Base-by-base conservation (phyloP, 2,329 filamentous ascomycete species). In the Botrytis medusae region DNA sequence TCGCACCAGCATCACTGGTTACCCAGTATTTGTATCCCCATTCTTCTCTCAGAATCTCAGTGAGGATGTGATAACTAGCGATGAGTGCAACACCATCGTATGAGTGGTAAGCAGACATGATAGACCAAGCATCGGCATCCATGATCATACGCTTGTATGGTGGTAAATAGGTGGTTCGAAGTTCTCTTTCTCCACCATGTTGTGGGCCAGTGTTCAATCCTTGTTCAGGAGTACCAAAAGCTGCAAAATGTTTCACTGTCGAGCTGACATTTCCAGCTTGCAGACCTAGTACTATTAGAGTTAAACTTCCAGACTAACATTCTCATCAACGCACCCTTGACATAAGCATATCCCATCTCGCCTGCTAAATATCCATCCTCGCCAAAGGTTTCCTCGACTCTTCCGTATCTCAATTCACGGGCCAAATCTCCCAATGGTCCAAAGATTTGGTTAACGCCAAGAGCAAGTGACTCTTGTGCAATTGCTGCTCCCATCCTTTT, bases 241-340 rank as follows among this genome's bases (percentile, higher is more conserved):
- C 92, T 20, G 89, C 90, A 80, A 91, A 94, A 79, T 94, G 92
- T 83, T 94, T 94, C 64, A 94, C 89, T 81, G 89, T 93, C 25
- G 92, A 88, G 37, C 88, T 89, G 8, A 93, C 91, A 61, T 90
- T 89, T 48, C 85, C 84, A 20, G 85, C 86, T 80, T 94, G 91
- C 3, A 93, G 83, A 12, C 91, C 88, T 74, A 83, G 84, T 68
- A 87, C 83, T 44, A 85, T 85, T 74, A 75, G 70, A 32, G n/a
- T 6, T 25, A 18, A 1, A 37, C n/a, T 63, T 2, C 20, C 62
- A n/a, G 34, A 20, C 22, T 20, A 5, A 29, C 20, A 37, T 2
- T 25, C 16, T 42, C 2, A 32, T 6, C 79, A 92, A 89, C 9
- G 92, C 83, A 34, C 91, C 89, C 69, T 83, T 86, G 57, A 89